A percentile compares a stretch with the other conserved stretches of the same genome.
phyloP scores from a whole-genome alignment of 73 alveolate genomes.

The Durusdinium trenchii region DNA sequence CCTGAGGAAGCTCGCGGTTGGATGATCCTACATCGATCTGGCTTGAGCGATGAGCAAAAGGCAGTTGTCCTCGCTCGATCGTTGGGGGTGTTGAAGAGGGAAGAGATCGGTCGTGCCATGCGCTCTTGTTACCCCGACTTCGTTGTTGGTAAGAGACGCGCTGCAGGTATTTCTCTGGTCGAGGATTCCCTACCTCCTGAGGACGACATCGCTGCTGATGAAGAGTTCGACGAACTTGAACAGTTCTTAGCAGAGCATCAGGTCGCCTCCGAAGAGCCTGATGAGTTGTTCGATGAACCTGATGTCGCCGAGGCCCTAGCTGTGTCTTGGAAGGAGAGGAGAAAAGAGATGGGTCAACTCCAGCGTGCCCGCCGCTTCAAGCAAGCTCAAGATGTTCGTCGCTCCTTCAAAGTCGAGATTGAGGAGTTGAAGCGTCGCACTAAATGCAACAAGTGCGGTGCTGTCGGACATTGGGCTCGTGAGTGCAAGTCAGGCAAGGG shows the following conservation, averaged over 20 bases:
- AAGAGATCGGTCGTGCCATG: background rate
- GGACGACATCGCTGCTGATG: background rate
- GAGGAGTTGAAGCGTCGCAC: slow-evolving; percentile 20
- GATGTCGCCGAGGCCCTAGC: background rate
- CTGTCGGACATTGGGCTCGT: slow-evolving; percentile 6
- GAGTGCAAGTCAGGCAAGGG: background rate
- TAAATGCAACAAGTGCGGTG: background rate
- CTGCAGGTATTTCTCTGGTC: background rate
- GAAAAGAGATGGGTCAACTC: background rate
- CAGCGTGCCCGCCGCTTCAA: background rate
- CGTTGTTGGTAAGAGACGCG: background rate
- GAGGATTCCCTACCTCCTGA: background rate
- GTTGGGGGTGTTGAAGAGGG: background rate
- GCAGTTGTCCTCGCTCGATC: background rate
- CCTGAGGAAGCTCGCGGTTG: background rate
- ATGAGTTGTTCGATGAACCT: background rate
- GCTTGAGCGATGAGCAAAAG: background rate
- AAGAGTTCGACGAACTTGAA: background rate
- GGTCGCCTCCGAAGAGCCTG: background rate
- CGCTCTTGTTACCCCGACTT: background rate
- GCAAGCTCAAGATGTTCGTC: background rate
- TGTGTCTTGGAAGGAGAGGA: background rate
- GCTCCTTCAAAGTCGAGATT: background rate
- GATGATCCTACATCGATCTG: background rate
- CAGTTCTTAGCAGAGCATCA: background rate